Base-by-base conservation (phyloP, 345 rosid genomes). In the Firmiana major region DNA sequence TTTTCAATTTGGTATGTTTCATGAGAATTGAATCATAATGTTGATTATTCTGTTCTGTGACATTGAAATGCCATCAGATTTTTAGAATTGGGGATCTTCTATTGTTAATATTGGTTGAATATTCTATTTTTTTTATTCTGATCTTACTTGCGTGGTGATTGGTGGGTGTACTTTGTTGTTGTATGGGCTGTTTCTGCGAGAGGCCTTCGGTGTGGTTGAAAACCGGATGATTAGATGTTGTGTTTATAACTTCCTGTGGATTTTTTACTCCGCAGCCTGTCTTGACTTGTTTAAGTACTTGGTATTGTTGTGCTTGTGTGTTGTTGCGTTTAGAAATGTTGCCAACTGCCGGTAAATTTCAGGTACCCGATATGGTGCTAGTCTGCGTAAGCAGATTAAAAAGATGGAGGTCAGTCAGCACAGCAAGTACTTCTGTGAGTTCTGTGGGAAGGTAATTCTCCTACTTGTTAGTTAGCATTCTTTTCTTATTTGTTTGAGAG, bases 331-430 rank as follows among this genome's bases (percentile, higher is more conserved):
- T 36, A n/a, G 16, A 34, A 34, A 21, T 54, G 31, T 36, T 34
- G 46, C 48, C 34, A 54, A 53, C 76, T n/a, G 48, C n/a, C 13
- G 26, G 28, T 73, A 24, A 65, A 26, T 73, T 85, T 59, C 59
- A 91, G 93, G 90, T 69, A 89, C 92, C 75, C 89, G 96, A 2
- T 91, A 91, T 80, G 96, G 96, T 69, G 96, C 96, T 62, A 91
- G 96, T 87, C 67, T 91, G 83, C 83, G 96, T 68, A 91, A 90
- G 87, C 93, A 91, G 84, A 91, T 91, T 8, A 89, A 89, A 88
- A 88, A 89, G 84, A 91, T 90, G 96, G 93, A 89, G 72, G 90
- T 91, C 4, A 88, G 90, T 15, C 96, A 89, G 58, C 96, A 91
- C 84, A 87, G 91, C 91, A 91, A 90, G 82, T 91, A 77, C 81